Conservation (phyloP, 106 monocot species). For the Apostasia ramifera region DNA sequence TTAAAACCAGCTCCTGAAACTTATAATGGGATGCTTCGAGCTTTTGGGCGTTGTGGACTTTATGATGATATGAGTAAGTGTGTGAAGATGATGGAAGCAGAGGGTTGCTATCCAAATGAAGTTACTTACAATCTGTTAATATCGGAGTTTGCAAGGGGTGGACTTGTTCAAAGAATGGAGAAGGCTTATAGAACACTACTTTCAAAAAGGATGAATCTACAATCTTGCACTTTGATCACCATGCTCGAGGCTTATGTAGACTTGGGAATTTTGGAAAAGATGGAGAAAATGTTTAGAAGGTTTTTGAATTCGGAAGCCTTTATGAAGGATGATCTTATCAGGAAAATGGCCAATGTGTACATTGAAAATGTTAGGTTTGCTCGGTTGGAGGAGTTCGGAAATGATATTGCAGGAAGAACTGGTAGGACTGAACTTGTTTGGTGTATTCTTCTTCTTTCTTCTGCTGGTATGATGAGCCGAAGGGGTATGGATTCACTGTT, state of each 20-base stretch:
- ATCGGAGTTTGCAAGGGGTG: conserved; percentile 37
- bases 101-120: conserved; percentile 49
- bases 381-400: conserved; percentile 61
- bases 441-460: conserved; percentile 54
- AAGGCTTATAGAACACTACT: conserved; percentile 28
- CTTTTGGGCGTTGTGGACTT: conserved; percentile 45
- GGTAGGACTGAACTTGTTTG: conserved; percentile 59
- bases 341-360: conserved; percentile 55
- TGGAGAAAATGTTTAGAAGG: conserved; percentile 39
- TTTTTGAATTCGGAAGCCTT: conserved; percentile 29
- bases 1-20: conserved; percentile 41
- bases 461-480: conserved; percentile 47
- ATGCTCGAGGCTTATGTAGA: conserved; percentile 79
- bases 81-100: conserved; percentile 57
- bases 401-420: conserved; percentile 31
- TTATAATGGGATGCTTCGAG: conserved; percentile 59
- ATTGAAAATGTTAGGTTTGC: conserved; percentile 46
- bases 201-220: conserved; percentile 62
- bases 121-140: conserved; percentile 64
- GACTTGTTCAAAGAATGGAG: conserved; percentile 69
- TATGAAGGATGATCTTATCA: conserved; percentile 50
- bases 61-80: conserved; percentile 73
- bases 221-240: conserved; percentile 26
- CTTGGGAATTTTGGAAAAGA: conserved; percentile 51
- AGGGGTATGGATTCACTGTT: conserved; percentile 56